Conservation (phyloP, 2,329 filamentous ascomycete species). For the Ophiostoma ulmi region DNA sequence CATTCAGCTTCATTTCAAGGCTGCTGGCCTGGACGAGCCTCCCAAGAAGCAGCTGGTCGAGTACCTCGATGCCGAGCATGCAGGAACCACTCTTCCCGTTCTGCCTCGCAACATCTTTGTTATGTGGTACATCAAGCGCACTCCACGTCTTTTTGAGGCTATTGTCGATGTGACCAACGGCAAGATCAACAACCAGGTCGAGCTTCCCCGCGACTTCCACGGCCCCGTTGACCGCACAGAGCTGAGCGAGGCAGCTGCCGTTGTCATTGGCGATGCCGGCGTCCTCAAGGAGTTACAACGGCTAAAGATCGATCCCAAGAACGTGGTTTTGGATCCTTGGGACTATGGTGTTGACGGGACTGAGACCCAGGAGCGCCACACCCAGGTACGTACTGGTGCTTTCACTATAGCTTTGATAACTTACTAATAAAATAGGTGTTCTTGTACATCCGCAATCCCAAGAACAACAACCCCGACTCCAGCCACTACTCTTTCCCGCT, state of each 20-base stretch:
- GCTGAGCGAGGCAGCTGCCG: slow-evolving; percentile 52
- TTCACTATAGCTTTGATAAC: neutral
- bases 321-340: slow-evolving; percentile 59
- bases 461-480: slow-evolving; percentile 56
- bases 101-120: slow-evolving; percentile 50
- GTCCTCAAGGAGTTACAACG: slow-evolving; percentile 59
- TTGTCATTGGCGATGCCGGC: slow-evolving; percentile 48
- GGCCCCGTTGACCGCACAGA: slow-evolving; percentile 56
- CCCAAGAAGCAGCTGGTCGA: slow-evolving; percentile 48
- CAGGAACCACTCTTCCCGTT: slow-evolving; percentile 35
- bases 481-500: slow-evolving; percentile 56
- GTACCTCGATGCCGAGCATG: slow-evolving; percentile 42
- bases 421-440: slow-evolving; percentile 37
- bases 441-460: slow-evolving; percentile 60
- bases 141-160: slow-evolving; percentile 59
- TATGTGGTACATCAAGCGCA: slow-evolving; percentile 56
- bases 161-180: slow-evolving; percentile 46
- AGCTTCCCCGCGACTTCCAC: slow-evolving; percentile 55
- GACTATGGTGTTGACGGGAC: slow-evolving; percentile 54
- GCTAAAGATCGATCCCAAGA: slow-evolving; percentile 53
- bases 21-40: slow-evolving; percentile 53
- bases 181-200: slow-evolving; percentile 51
- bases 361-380: slow-evolving; percentile 31
- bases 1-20: slow-evolving; percentile 57
- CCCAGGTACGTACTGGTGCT: slow-evolving; percentile 43